Conservation (phyloP, 306 rosid species). For the Alnus glutinosa region DNA sequence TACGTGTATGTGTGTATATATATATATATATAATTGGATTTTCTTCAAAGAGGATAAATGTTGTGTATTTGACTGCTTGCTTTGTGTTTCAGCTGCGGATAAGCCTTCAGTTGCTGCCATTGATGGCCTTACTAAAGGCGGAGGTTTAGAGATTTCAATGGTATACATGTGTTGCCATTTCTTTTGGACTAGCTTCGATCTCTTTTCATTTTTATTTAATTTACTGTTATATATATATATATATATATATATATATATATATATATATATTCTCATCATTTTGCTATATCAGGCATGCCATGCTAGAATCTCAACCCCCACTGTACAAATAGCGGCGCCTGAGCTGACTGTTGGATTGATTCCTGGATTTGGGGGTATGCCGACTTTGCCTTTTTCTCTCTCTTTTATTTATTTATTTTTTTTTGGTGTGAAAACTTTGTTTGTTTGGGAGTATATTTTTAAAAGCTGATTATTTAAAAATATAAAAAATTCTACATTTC, state of each 20-base stretch:
- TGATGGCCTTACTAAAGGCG: slow-evolving; percentile 96
- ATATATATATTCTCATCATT: neutral
- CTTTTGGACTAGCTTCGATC: neutral
- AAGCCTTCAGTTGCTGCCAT: slow-evolving; percentile 96
- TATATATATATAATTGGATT: neutral
- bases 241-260: neutral
- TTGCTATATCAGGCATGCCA: slow-evolving; percentile 62
- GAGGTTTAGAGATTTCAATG: slow-evolving; percentile 98
- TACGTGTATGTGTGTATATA: slow-evolving; percentile 11
- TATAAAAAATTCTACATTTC: no score
- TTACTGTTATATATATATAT: neutral
- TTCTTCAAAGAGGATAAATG: slow-evolving; percentile 1
- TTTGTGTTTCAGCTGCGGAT: slow-evolving; percentile 58
- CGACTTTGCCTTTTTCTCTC: no score
- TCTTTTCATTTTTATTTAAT: neutral
- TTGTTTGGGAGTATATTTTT: no score
- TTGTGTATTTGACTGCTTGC: slow-evolving; percentile 18
- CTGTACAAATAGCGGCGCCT: slow-evolving; percentile 89
- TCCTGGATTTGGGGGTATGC: slow-evolving; percentile 97
- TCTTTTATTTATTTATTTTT: no score
- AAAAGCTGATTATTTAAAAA: no score
- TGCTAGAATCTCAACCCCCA: slow-evolving; percentile 83
- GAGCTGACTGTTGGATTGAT: slow-evolving; percentile 90
- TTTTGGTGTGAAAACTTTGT: no score
- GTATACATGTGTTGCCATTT: slow-evolving; percentile 40